These are phyloP conservation scores for Eugenia klotzschiana DNA, from an alignment of 441 rosid genomes.

Conservation along the genomic window DNA sequence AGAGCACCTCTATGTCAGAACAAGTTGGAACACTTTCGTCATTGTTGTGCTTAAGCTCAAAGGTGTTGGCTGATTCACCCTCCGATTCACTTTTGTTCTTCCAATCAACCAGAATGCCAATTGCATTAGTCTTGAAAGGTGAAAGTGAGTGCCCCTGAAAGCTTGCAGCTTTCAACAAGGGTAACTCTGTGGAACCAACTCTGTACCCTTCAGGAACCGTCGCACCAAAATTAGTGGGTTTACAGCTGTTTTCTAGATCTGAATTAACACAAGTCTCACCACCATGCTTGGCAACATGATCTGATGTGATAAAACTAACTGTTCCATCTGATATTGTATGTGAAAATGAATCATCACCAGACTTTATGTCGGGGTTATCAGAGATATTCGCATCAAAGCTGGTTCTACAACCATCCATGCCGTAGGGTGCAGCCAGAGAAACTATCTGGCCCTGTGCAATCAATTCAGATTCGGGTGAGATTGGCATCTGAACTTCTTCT, in stretches of 20 bases:
- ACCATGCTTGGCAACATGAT: conserved; percentile 15
- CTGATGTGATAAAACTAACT: conserved; percentile 11
- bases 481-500: conserved; percentile 14
- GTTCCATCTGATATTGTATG: conserved; percentile 21
- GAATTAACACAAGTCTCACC: conserved; percentile 27
- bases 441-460: conserved; percentile 18
- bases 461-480: conserved; percentile 17
- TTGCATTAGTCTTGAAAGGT: conserved; percentile 17
- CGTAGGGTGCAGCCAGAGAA: conserved; percentile 15
- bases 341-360: conserved; percentile 18
- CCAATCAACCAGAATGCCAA: conserved; percentile 16
- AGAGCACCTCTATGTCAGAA: conserved; percentile 30
- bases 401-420: conserved; percentile 17
- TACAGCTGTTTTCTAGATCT: conserved; percentile 15
- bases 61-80: conserved; percentile 22
- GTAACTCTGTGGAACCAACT: conserved; percentile 27
- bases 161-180: conserved; percentile 25
- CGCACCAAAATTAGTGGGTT: conserved; percentile 18
- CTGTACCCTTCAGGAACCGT: conserved; percentile 11
- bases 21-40: conserved; percentile 13
- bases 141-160: conserved; percentile 13
- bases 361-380: conserved; percentile 20
- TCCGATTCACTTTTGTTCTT: conserved; percentile 15
- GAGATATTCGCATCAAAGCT: conserved; percentile 19
- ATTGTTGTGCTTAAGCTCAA: conserved; percentile 12